A percentile compares a stretch with the other conserved stretches of the same genome.
phyloP scores from a whole-genome alignment of 306 rosid species.

The Dryas octopetala region DNA sequence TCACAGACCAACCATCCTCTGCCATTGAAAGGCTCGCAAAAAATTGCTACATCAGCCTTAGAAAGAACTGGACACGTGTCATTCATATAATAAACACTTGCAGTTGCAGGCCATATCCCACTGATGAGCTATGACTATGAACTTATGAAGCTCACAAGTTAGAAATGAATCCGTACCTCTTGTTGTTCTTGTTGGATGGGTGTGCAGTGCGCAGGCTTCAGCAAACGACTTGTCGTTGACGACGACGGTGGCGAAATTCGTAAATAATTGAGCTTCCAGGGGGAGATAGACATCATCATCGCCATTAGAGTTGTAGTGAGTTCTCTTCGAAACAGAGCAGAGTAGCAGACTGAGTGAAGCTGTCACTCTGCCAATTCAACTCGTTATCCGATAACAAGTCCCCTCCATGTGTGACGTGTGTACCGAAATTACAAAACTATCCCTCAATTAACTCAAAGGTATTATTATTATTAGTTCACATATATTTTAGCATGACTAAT shows the following conservation, averaged over 20 bases:
- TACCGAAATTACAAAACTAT: constrained; percentile 24
- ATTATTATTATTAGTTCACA: too few species aligned
- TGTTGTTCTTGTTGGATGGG: constrained; percentile 39
- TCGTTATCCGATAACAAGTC: constrained; percentile 22
- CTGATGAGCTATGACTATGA: not conserved
- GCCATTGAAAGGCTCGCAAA: constrained; percentile 76
- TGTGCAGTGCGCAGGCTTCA: constrained; percentile 40
- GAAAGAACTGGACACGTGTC: constrained; percentile 31
- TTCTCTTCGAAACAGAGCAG: not conserved
- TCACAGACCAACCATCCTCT: constrained; percentile 85
- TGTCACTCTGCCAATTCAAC: not conserved
- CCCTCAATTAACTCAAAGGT: not conserved
- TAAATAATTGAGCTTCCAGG: constrained; percentile 12
- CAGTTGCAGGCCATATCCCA: not conserved
- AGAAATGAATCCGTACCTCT: constrained; percentile 29
- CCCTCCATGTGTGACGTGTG: not conserved
- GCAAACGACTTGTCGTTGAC: constrained; percentile 18
- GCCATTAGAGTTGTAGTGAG: constrained; percentile 35
- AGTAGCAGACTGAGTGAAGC: not conserved
- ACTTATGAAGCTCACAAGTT: not conserved
- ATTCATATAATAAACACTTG: not conserved
- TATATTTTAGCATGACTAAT: too few species aligned
- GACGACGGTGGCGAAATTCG: constrained; percentile 5
- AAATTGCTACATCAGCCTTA: constrained; percentile 54
- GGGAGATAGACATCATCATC: constrained; percentile 23